Base-by-base conservation (phyloP, 2,329 filamentous ascomycete species). In the Helminthosporium solani region DNA sequence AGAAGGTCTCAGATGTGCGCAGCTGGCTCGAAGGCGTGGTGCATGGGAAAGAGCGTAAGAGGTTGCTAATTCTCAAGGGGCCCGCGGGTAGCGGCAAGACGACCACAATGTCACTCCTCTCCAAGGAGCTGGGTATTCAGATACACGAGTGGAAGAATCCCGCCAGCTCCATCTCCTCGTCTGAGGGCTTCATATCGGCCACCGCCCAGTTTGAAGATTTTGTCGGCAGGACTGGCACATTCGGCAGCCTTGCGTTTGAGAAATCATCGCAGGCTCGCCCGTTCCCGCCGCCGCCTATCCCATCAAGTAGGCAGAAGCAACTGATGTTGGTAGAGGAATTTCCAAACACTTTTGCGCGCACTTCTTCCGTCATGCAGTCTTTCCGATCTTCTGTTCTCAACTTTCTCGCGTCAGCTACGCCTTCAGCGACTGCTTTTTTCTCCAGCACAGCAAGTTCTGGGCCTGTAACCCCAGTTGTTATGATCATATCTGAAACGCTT, bases 1-100 rank as follows among this genome's bases (percentile, higher is more conserved):
- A 83, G 60, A 99, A 99, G 69, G 88, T 97, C 5, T 73, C 82
- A 2, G 91, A 97, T 71, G 91, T 97, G 36, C 82, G 84, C 47
- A 78, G 74, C 47, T 97, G 94, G 91, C 74, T 99, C 27, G 82
- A 87, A 34, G 82, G 85, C 62, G 88, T 90, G 15, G 80, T 90
- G 51, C 68, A 71, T 20, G 87, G 88, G 34, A 72, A 64, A 36
- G 67, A 70, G 44, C 70, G 68, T 43, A 84, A 95, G 75, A 81
- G 87, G 49, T 66, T 96, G 46, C 78, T 96, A 46, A 78, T 99
- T 21, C 76, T 99, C 34, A 96, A 95, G 69, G 94, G 94, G 9
- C 84, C 90, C 27, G 91, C 94, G 33, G 94, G 94, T 16, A 88
- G 88, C 27, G 94, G 90, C 23, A 99, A 99, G 73, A 97, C 94